Evolutionary conservation across 2,329 filamentous ascomycete species (phyloP).

Genomic region (Hypoxylon sp.): DNA sequence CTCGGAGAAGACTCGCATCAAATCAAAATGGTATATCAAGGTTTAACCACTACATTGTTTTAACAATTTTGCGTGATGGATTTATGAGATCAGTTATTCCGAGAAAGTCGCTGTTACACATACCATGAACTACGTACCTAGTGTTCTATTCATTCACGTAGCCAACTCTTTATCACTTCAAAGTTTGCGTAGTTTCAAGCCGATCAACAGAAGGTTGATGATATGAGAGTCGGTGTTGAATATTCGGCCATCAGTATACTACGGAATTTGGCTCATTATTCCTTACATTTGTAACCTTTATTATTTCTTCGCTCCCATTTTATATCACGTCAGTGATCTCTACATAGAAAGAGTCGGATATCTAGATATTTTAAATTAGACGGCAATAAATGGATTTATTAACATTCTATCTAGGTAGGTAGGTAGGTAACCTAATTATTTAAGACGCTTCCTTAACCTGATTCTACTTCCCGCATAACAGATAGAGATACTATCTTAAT

Average conservation of each 20-base stretch:
- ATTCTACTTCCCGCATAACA: not conserved
- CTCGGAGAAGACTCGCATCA: not conserved
- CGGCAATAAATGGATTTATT: not conserved
- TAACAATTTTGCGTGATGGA: not conserved
- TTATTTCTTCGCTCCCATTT: not conserved
- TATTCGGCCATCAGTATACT: too few species aligned
- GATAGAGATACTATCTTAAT: not conserved
- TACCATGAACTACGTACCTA: not conserved
- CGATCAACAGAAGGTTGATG: too few species aligned
- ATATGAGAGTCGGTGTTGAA: too few species aligned
- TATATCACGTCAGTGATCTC: not conserved
- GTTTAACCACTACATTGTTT: not conserved
- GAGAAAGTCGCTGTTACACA: not conserved
- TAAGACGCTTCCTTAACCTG: not conserved
- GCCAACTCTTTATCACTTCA: too few species aligned
- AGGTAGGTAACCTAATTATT: not conserved
- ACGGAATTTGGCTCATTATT: not conserved
- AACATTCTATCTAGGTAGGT: not conserved
- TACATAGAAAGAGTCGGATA: too few species aligned
- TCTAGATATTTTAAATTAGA: too few species aligned
- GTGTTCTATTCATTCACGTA: too few species aligned
- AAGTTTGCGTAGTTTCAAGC: too few species aligned
- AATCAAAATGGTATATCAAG: not conserved
- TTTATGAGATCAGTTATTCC: too few species aligned
- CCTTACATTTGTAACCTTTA: not conserved